Percentiles rank a stretch among this genome's conserved stretches.
Evolutionary conservation across 2,329 filamentous ascomycete species (phyloP).

Genomic region (Diaporthe australafricana): DNA sequence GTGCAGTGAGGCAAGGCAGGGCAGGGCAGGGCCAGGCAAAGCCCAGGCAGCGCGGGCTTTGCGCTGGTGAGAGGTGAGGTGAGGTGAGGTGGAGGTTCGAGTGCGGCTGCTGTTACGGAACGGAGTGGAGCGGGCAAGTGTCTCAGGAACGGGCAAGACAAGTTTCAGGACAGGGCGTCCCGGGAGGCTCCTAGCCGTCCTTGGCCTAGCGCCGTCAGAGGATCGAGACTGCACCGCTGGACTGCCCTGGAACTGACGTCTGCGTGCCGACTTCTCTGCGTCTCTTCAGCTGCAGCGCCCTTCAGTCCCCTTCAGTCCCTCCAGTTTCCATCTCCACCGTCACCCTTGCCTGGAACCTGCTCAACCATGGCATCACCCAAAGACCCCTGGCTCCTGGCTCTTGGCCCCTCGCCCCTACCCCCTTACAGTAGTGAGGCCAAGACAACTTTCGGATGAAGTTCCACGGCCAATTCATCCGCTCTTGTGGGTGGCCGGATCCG

Average conservation of each 20-base stretch:
- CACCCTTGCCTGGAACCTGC: conserved; percentile 17
- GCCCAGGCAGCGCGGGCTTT: background rate
- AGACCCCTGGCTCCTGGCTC: no score
- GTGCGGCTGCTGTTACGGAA: conserved; percentile 25
- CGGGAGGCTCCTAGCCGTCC: conserved; percentile 5
- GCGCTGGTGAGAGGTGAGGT: background rate
- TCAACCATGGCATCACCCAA: background rate
- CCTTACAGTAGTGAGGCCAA: conserved; percentile 22
- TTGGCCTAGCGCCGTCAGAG: conserved; percentile 21
- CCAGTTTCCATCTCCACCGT: background rate
- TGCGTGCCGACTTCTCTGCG: background rate
- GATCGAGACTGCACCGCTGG: background rate
- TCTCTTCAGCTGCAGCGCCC: background rate
- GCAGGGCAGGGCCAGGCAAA: background rate
- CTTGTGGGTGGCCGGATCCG: conserved; percentile 5
- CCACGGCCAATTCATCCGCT: conserved; percentile 2
- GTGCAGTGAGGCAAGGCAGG: background rate
- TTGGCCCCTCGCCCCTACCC: conserved; percentile 1
- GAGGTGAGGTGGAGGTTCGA: conserved; percentile 21
- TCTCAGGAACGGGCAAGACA: conserved; percentile 25
- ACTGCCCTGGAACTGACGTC: conserved; percentile 3
- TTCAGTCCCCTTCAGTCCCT: background rate
- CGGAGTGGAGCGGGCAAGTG: conserved; percentile 11
- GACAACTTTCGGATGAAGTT: conserved; percentile 11
- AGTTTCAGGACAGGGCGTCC: conserved; percentile 29